Evolutionary conservation across 2,329 filamentous ascomycete species (phyloP).

Genomic region (Trichoderma afroharzianum): DNA sequence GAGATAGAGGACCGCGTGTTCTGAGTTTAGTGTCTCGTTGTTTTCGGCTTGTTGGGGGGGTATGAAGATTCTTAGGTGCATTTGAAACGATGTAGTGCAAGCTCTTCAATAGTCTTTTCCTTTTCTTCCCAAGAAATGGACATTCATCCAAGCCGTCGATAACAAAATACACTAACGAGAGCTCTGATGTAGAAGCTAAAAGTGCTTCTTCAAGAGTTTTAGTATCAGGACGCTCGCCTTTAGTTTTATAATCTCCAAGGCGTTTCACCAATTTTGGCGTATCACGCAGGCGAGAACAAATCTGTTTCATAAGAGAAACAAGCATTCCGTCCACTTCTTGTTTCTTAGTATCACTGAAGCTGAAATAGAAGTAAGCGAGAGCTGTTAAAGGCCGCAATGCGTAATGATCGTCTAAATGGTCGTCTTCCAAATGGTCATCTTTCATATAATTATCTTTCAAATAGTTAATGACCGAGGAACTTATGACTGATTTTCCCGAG

Average conservation of each 20-base stretch:
- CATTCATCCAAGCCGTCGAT: background rate
- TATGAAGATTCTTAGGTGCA: too few relatives aligned
- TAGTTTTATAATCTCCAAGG: background rate
- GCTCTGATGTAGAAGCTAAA: background rate
- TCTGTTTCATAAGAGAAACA: background rate
- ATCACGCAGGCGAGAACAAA: background rate
- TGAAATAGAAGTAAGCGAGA: background rate
- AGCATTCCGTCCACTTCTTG: background rate
- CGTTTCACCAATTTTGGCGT: background rate
- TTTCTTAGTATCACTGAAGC: background rate
- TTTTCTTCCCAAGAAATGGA: background rate
- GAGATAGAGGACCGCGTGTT: background rate
- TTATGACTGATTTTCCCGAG: background rate
- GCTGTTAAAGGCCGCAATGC: background rate
- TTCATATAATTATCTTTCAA: background rate
- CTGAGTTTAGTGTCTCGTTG: accelerated
- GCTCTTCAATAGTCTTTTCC: background rate
- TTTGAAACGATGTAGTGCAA: background rate
- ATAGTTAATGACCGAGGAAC: background rate
- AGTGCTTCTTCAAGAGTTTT: background rate
- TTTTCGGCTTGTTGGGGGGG: background rate
- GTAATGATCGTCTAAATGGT: background rate
- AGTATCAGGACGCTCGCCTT: background rate
- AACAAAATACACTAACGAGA: background rate
- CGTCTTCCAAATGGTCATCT: too few relatives aligned